Percentiles rank a stretch among this genome's conserved stretches.
phyloP scores from a whole-genome alignment of 2,329 filamentous ascomycete species.

The Metarhizium brunneum region DNA sequence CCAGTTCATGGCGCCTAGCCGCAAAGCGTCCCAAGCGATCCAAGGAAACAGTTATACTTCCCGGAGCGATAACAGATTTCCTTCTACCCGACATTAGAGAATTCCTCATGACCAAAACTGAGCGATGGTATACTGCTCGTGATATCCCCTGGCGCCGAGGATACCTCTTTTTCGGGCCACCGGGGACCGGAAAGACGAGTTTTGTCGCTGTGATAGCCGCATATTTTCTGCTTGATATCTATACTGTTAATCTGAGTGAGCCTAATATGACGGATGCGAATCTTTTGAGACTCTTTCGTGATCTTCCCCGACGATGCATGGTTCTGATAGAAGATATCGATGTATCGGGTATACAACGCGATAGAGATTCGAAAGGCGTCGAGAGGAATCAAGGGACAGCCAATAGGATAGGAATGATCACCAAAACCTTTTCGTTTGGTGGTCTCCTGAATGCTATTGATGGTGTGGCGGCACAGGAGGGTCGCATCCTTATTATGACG shows the following conservation, averaged over 20 bases:
- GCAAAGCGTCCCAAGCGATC: constrained; percentile 57
- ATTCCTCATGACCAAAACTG: constrained; percentile 61
- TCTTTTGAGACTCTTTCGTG: constrained; percentile 48
- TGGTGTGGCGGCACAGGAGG: constrained; percentile 71
- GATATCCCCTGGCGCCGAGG: constrained; percentile 70
- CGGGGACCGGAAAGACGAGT: constrained; percentile 65
- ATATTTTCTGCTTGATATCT: constrained; percentile 57
- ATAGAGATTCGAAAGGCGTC: constrained; percentile 6
- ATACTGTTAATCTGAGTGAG: constrained; percentile 49
- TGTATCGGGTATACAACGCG: constrained; percentile 47
- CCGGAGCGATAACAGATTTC: constrained; percentile 53
- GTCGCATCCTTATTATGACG: constrained; percentile 72
- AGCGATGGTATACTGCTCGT: constrained; percentile 64
- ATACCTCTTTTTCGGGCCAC: constrained; percentile 69
- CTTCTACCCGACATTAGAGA: constrained; percentile 68
- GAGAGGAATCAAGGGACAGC: no score
- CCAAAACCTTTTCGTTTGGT: constrained; percentile 57
- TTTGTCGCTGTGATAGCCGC: constrained; percentile 58
- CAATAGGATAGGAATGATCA: no score
- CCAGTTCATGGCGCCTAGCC: constrained; percentile 45
- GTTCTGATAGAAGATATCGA: constrained; percentile 64
- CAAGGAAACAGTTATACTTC: constrained; percentile 68
- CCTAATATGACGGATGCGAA: constrained; percentile 53
- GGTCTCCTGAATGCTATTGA: constrained; percentile 79
- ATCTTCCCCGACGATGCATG: constrained; percentile 53